Evolutionary conservation across 768 basidiomycete species (phyloP), one percentile per base, ranked within the genome.

Genomic region (Boletus tylopilopsis): DNA sequence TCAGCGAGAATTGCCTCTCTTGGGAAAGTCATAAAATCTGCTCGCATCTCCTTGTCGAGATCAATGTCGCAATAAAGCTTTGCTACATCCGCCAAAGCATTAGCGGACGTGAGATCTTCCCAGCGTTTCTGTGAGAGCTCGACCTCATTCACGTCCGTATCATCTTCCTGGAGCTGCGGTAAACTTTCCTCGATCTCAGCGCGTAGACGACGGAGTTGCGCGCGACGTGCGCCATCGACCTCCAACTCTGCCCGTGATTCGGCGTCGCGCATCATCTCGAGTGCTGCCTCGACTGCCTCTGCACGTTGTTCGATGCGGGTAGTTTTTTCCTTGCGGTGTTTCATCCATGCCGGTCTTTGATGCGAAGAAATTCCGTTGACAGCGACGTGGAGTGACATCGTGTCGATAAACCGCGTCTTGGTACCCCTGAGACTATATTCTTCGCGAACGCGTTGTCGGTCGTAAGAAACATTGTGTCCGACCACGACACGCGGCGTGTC

Each of bases 401-500:
- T 99, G 65, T 98, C 95, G 42, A 97, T 68, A 64, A 89, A 99
- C 6, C 94, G 82, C 29, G 79, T 93, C 43, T 77, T 69, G 0
- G 87, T 87, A 1, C 78, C 76, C 2, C 70, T 58, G 6, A 95
- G 63, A 54, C 71, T 71, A 64, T 98, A 98, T 66, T 99, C 96
- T 54, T 95, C 89, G 25, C 68, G 64, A 29, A 95, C 73, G 11
- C 94, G 79, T 15, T 81, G 85, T 16, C 94, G 81, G 67, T 99
- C 96, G 66, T 93, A 98, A 1, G 93, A 89, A 36, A 98, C 85
- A 61, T 96, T 96, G 68, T 99, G 96, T 3, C 96, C 95, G 25
- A 97, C 84, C 22, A 97, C 73, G 25, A 97, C 64, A 13, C 84
- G 78, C 1, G 85, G 73, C 0, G 65, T 55, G 11, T 64, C 51